phyloP scores from a whole-genome alignment of 805 yeast genomes.

The Yarrowia sp. region DNA sequence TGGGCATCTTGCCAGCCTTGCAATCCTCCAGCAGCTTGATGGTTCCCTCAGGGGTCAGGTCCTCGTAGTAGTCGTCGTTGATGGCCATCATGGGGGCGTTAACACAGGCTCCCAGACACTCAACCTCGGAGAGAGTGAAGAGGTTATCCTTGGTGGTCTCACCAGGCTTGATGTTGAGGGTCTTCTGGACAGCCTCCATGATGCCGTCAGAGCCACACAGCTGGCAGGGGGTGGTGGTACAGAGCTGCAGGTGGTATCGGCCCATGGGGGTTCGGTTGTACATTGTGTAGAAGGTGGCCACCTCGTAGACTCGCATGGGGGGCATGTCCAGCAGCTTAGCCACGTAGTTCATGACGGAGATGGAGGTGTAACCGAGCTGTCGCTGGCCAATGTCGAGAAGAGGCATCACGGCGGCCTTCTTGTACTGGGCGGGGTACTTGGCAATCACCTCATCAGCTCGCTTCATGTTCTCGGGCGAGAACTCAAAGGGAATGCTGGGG shows the following conservation, averaged over 20 bases:
- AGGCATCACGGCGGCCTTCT: slow-evolving; percentile 87
- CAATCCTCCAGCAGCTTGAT: slow-evolving; percentile 58
- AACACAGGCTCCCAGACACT: slow-evolving; percentile 88
- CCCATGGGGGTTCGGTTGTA: slow-evolving; percentile 84
- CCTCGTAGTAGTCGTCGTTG: slow-evolving; percentile 81
- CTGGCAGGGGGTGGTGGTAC: slow-evolving; percentile 89
- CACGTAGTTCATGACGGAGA: slow-evolving; percentile 84
- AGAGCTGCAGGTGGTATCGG: slow-evolving; percentile 74
- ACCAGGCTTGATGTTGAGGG: slow-evolving; percentile 66
- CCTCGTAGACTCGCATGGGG: slow-evolving; percentile 91
- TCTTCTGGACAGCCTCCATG: slow-evolving; percentile 61
- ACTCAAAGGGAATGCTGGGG: slow-evolving; percentile 66
- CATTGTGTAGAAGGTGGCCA: slow-evolving; percentile 90
- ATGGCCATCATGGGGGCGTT: slow-evolving; percentile 86
- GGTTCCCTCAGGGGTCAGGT: slow-evolving; percentile 65
- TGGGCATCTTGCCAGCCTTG: slow-evolving; percentile 57
- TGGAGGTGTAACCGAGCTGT: slow-evolving; percentile 80
- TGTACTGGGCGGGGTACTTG: slow-evolving; percentile 82
- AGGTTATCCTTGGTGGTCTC: slow-evolving; percentile 70
- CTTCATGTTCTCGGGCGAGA: slow-evolving; percentile 57
- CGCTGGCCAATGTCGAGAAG: slow-evolving; percentile 82
- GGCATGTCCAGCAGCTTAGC: slow-evolving; percentile 83
- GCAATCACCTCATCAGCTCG: slow-evolving; percentile 71
- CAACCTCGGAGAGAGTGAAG: slow-evolving; percentile 83
- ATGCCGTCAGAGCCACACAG: slow-evolving; percentile 78